Evolutionary conservation across 108 stramenopile species (phyloP).

Genomic region (Epipyxis sp.): DNA sequence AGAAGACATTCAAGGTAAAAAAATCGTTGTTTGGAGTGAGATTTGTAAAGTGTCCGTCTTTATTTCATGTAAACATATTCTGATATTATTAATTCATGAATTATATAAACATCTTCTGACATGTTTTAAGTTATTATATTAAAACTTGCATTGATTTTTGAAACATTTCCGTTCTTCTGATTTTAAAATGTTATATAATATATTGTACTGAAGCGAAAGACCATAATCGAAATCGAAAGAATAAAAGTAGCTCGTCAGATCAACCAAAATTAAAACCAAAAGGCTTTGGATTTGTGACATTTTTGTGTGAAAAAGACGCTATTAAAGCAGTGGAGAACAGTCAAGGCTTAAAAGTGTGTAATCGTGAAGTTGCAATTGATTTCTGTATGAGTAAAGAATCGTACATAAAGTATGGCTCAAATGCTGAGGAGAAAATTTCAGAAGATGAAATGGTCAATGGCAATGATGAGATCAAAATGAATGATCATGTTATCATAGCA

Average conservation of each 20-base stretch:
- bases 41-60: no score
- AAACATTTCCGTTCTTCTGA: no score
- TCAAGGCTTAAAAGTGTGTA: constrained; percentile 63
- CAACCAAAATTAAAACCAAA: constrained; percentile 49
- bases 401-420: constrained; percentile 60
- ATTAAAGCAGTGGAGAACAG: constrained; percentile 62
- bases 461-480: constrained; percentile 34
- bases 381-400: constrained; percentile 65
- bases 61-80: no score
- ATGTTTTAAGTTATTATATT: no score
- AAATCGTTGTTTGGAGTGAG: no score
- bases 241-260: neutral
- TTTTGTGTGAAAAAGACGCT: constrained; percentile 62
- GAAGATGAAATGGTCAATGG: constrained; percentile 14
- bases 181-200: no score
- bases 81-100: no score
- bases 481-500: constrained; percentile 33
- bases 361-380: constrained; percentile 76
- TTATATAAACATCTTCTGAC: no score
- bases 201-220: no score
- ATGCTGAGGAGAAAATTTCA: constrained; percentile 43
- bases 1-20: constrained; percentile 16
- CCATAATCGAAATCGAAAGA: neutral
- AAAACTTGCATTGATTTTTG: no score
- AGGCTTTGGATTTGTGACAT: constrained; percentile 89